Base-by-base conservation (phyloP, 768 basidiomycete species). In the Mycena pura region DNA sequence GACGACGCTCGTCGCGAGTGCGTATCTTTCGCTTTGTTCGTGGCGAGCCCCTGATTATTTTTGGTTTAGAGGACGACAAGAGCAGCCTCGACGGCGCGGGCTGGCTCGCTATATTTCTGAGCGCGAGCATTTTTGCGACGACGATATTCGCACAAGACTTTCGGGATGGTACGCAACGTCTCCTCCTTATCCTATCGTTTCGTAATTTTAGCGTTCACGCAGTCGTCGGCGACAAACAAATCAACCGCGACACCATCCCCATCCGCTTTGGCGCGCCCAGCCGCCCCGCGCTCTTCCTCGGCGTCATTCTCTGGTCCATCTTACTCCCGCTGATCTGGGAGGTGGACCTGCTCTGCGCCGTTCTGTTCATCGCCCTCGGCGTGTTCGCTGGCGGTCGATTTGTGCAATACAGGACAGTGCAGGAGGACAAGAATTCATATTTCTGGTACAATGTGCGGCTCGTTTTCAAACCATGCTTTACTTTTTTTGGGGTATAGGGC, bases 61-160 rank as follows among this genome's bases (percentile, higher is more conserved):
- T 22, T 25, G 11, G 10, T 36, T 41, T 27, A 75, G 71, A 62
- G 3, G 29, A 62, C 19, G 69, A 75, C 27, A 52, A 57, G 6
- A 54, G 60, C 9, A 51, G 25, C 0, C 52, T 75, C 15, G 74
- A 71, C 29, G 51, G 62, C 8, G 72, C 70, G 0, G 74, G 70
- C 3, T 62, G 65, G 48, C 65, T 73, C 2, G 72, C 80, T 0
- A 57, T 75, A 28, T 67, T 69, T 28, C 40, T 79, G 50, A 80
- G 76, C 27, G 70, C 72, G 3, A 69, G 71, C 3, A 73, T 79
- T 19, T 74, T 80, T 50, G 60, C 74, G 8, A 78, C 80, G 1
- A 81, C 80, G 1, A 77, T 81, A 10, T 80, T 79, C 34, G 75
- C 77, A 7, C 79, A 82, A 68, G 63, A 64, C 34, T 64, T 59